Conservation (phyloP, 352 stramenopile species). For the Pythium scleroteichum region DNA sequence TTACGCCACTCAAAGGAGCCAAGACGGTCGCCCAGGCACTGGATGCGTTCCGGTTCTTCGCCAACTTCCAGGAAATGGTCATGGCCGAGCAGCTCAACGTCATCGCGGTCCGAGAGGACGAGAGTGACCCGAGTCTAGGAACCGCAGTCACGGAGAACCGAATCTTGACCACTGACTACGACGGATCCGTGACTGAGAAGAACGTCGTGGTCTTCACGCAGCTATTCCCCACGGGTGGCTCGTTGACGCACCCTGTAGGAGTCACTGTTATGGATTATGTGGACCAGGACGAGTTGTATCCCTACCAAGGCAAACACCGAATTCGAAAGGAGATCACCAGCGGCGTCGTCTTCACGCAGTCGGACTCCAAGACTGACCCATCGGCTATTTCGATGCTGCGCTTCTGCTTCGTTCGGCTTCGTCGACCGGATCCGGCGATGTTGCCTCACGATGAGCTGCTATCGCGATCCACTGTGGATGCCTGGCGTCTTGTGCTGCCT, state of each 20-base stretch:
- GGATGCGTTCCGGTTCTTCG: background rate
- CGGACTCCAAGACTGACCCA: background rate
- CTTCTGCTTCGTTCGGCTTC: background rate
- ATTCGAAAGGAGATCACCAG: background rate
- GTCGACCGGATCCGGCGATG: background rate
- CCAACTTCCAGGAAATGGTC: background rate
- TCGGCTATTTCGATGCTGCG: background rate
- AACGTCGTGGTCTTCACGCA: background rate
- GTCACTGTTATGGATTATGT: background rate
- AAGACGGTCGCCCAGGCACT: background rate
- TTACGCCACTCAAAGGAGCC: background rate
- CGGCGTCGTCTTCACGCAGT: background rate
- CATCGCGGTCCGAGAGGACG: background rate
- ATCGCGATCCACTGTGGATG: background rate
- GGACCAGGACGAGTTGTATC: background rate
- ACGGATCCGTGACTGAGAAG: background rate
- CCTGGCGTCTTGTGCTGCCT: background rate
- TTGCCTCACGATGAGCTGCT: background rate
- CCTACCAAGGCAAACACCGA: background rate
- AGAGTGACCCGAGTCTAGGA: background rate
- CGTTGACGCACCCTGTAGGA: background rate
- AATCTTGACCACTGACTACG: background rate
- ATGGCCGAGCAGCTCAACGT: slow-evolving; percentile 1
- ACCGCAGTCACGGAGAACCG: background rate
- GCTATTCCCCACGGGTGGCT: background rate